Conservation (phyloP, 495 filamentous ascomycete genomes). For the Parmelia sp. region DNA sequence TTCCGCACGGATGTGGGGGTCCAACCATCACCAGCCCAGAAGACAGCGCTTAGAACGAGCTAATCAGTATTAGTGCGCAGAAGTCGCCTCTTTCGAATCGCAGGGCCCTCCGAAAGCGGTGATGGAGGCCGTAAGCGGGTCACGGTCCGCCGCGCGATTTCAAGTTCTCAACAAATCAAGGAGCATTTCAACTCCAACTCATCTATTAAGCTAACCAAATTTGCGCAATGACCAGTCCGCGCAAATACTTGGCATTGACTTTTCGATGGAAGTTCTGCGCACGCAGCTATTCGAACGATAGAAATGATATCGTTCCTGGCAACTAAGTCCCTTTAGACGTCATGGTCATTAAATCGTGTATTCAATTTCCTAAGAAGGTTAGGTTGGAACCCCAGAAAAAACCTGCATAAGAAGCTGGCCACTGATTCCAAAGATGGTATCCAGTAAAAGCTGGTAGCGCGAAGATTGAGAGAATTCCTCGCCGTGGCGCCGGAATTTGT, state of each 20-base stretch:
- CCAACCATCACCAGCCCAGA: background rate
- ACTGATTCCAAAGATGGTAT: background rate
- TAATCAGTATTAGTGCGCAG: background rate
- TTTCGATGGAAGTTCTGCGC: background rate
- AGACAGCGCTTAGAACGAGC: background rate
- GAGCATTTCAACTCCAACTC: background rate
- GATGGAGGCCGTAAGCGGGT: background rate
- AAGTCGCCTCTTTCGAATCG: constrained; percentile 3
- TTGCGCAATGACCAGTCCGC: background rate
- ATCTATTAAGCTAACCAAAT: background rate
- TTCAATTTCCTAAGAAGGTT: background rate
- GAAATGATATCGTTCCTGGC: background rate
- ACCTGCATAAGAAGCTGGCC: background rate
- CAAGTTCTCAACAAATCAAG: background rate
- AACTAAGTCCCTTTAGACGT: background rate
- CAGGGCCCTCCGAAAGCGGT: background rate
- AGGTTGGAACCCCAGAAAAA: background rate
- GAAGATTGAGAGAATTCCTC: background rate
- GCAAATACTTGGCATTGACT: background rate
- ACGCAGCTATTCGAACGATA: background rate
- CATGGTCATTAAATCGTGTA: background rate
- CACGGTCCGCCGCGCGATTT: constrained; percentile 1
- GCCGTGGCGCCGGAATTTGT: background rate
- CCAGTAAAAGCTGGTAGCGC: background rate
- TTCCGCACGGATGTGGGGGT: background rate